Base-by-base conservation (phyloP, 2,329 filamentous ascomycete genomes). In the Diaporthe humulicola region DNA sequence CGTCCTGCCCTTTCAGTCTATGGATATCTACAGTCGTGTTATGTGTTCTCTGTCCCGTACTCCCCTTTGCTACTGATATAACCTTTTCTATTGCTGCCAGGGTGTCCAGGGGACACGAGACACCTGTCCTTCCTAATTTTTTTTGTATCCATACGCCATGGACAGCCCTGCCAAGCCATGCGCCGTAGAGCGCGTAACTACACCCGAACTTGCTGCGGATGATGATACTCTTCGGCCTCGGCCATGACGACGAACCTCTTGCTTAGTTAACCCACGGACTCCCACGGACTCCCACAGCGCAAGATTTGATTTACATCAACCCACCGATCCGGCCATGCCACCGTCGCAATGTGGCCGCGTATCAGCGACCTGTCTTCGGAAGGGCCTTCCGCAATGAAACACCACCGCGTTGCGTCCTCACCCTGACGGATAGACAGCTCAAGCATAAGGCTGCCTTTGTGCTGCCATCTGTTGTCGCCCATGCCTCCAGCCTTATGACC, bases 131-230 rank as follows among this genome's bases (percentile, higher is more conserved):
- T 50, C 30, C 30, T 19, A 30, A 9, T 7, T 5, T 19, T 8
- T 30, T 50, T 48, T 66, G 45, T 45, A 38, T 67, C 61, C 42
- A 48, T 22, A 22, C 40, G 10, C 7, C 12, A 25, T 50, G 12
- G 45, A 38, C 64, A 52, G 45, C 64, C 64, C 64, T 67, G 64
- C 64, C 64, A 67, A 67, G 64, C 30, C 12, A 17, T 10, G 1
- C 7, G 14, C n/a, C 14, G 22, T n/a, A n/a, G 45, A 38, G 22
- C 30, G 19, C 38, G 30, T 9, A 14, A 50, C 30, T 15, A 10
- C 42, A 36, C 6, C 15, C 45, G 42, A 38, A 19, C 30, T 14
- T 67, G 30, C n/a, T 38, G 30, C 45, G 42, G 30, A 19, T 28
- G 22, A 52, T 25, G 22, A n/a, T n/a, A 19, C 30, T 25, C 30